These are phyloP conservation scores for Leishmania arabica DNA, from an alignment of 208 protist species.

Conservation along the genomic window DNA sequence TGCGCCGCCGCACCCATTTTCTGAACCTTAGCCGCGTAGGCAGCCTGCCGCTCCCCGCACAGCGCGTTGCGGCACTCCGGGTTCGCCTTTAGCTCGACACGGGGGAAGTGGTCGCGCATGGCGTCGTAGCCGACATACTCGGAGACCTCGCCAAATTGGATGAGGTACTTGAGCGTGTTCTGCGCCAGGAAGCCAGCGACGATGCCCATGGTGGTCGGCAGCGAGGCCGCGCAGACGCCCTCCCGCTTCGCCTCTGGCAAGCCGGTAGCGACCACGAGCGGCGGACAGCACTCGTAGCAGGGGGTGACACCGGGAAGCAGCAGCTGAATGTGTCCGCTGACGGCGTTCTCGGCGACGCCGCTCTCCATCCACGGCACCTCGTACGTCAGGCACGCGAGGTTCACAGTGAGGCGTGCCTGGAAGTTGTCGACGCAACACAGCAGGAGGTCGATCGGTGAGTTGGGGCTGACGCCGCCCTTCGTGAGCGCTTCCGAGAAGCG, in stretches of 20 bases:
- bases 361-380: slow-evolving; percentile 95
- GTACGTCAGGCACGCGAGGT: slow-evolving; percentile 93
- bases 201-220: slow-evolving; percentile 98
- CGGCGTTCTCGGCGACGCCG: slow-evolving; percentile 96
- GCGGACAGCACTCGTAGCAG: slow-evolving; percentile 94
- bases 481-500: slow-evolving; percentile 80
- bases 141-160: slow-evolving; percentile 93
- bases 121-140: slow-evolving; percentile 97
- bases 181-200: slow-evolving; percentile 96
- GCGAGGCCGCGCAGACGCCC: slow-evolving; percentile 96
- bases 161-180: slow-evolving; percentile 95
- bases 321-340: slow-evolving; percentile 98
- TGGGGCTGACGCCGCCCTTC: slow-evolving; percentile 43
- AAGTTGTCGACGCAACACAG: slow-evolving; percentile 98
- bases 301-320: slow-evolving; percentile 92
- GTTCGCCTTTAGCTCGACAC: slow-evolving; percentile 92
- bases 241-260: slow-evolving; percentile 94
- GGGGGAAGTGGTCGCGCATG: slow-evolving; percentile 95
- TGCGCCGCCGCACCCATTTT: slow-evolving; percentile 49
- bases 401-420: slow-evolving; percentile 95
- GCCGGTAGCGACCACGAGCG: slow-evolving; percentile 92
- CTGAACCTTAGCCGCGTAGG: slow-evolving; percentile 50
- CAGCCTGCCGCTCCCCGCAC: slow-evolving; percentile 75
- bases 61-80: slow-evolving; percentile 78
- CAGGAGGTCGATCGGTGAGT: slow-evolving; percentile 86